Base-by-base conservation (phyloP, 176 grass and related monocot species). In the Themeda triandra region DNA sequence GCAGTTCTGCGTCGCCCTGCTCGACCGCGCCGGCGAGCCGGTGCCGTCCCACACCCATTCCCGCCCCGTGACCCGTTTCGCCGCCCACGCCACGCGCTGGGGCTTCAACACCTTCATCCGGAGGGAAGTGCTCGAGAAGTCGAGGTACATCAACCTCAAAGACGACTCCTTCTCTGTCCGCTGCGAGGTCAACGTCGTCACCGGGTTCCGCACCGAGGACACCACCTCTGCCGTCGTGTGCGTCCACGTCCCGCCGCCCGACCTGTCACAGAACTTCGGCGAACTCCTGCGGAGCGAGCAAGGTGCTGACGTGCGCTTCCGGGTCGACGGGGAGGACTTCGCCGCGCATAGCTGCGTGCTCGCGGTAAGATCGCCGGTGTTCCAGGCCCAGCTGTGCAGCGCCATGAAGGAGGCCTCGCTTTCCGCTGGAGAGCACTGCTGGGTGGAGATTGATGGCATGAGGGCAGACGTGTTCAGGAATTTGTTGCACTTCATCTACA, bases 381-480 rank as follows among this genome's bases (percentile, higher is more conserved):
- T 87, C 73, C 48, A 63, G 89, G 89, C 89, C 6, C 60, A 87
- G 65, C 68, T 91, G 12, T 87, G 70, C 31, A 70, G 89, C 15
- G 14, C 44, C 8, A 91, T 91, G 89, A 87, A 59, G 27, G 89
- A 91, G 51, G 72, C 54, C 0, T 48, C 21, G 1, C 8, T 10
- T 10, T 3, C 70, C 3, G 15, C n/a, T 10, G 46, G 19, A 21
- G 67, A 44, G 19, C 28, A 82, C 0, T n/a, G 6, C 5, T n/a
- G 17, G 48, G 86, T 91, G 18, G 51, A 67, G 70, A 88, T 91
- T 0, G 29, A 59, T 11, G 89, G 88, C 46, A 91, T 88, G 69
- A 78, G 78, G 53, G 86, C 75, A 32, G 69, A 76, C 39, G 89
- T 91, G 4, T 91, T 91, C 51, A 88, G 76, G 46, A 41, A 70